A percentile compares a stretch with the other conserved stretches of the same genome.
These are phyloP conservation scores for Didymella segeticola DNA, from an alignment of 2,329 filamentous ascomycete species.

Conservation along the genomic window DNA sequence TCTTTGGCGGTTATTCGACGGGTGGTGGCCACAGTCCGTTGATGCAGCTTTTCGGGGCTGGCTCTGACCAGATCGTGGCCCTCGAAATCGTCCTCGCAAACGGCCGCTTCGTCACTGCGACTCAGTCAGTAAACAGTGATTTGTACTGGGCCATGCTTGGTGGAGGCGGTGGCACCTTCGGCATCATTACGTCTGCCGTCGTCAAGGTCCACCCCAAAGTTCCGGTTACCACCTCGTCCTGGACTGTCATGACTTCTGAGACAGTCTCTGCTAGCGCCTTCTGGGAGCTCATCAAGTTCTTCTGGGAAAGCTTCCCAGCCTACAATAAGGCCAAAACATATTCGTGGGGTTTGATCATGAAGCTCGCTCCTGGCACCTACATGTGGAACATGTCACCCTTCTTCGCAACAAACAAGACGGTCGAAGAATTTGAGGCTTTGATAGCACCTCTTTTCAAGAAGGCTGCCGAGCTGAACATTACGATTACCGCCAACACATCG, in stretches of 20 bases:
- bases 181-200: constrained; percentile 43
- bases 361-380: constrained; percentile 30
- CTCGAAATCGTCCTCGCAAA: constrained; percentile 44
- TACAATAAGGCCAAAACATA: constrained; percentile 39
- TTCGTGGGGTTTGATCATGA: constrained; percentile 36
- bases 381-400: constrained; percentile 38
- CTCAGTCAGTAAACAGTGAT: constrained; percentile 43
- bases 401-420: constrained; percentile 37
- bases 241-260: constrained; percentile 35
- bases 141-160: constrained; percentile 51
- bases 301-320: constrained; percentile 31
- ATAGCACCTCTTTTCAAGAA: constrained; percentile 35
- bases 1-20: constrained; percentile 50
- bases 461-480: constrained; percentile 30
- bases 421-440: constrained; percentile 31
- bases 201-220: constrained; percentile 43
- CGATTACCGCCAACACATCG: constrained; percentile 31
- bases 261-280: constrained; percentile 41
- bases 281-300: constrained; percentile 34
- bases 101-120: constrained; percentile 35
- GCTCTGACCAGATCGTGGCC: constrained; percentile 45
- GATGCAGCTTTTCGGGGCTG: constrained; percentile 53
- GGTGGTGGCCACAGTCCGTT: constrained; percentile 64
- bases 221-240: constrained; percentile 41
- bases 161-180: constrained; percentile 46